Conservation (phyloP, 768 basidiomycete species). For the Pholiota conissans region DNA sequence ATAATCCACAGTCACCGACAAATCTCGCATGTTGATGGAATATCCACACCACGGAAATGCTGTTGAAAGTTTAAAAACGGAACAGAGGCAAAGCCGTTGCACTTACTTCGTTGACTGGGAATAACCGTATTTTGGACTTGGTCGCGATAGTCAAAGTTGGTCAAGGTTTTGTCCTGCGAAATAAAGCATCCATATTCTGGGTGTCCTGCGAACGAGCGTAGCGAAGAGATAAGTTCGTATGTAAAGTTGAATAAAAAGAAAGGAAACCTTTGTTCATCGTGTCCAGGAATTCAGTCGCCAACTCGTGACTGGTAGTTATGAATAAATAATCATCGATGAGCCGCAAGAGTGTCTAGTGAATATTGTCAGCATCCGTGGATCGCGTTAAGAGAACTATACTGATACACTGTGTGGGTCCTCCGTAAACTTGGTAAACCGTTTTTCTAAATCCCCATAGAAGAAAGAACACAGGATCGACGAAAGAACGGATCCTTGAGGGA, state of each 20-base stretch:
- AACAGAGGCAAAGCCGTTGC: neutral
- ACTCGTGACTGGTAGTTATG: constrained; percentile 63
- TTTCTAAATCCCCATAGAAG: constrained; percentile 93
- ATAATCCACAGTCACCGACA: constrained; percentile 83
- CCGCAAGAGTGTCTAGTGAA: constrained; percentile 67
- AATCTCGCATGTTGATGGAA: constrained; percentile 68
- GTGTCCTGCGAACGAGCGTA: constrained; percentile 52
- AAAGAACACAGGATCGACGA: constrained; percentile 91
- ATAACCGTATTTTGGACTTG: constrained; percentile 54
- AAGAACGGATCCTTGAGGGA: constrained; percentile 97
- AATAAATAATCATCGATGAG: constrained; percentile 96
- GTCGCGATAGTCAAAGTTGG: constrained; percentile 75
- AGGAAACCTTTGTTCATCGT: constrained; percentile 71
- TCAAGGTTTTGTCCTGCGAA: constrained; percentile 83
- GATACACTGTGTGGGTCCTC: constrained; percentile 62
- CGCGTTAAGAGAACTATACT: constrained; percentile 21
- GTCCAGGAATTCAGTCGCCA: constrained; percentile 69
- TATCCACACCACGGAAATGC: constrained; percentile 96
- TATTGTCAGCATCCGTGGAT: neutral
- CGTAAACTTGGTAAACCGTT: constrained; percentile 49
- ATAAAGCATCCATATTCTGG: constrained; percentile 95
- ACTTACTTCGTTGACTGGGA: constrained; percentile 35
- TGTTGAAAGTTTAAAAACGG: constrained; percentile 24
- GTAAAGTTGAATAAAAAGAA: neutral
- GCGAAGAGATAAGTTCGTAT: no score